These are phyloP conservation scores for Cicer bijugum DNA, from an alignment of 306 rosid genomes.

Conservation along the genomic window DNA sequence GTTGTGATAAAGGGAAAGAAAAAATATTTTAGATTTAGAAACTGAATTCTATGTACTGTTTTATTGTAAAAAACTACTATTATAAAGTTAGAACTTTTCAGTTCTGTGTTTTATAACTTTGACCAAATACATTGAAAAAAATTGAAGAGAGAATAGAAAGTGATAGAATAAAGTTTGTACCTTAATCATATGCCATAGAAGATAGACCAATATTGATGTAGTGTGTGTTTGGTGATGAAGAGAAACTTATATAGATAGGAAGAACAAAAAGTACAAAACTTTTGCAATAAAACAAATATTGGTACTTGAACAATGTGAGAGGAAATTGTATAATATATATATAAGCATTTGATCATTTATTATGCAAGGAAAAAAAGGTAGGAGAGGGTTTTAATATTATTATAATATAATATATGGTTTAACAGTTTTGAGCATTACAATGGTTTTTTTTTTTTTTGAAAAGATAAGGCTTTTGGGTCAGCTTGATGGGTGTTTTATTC, in stretches of 20 bases:
- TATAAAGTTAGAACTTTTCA: constrained; percentile 3
- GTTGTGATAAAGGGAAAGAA: constrained; percentile 49
- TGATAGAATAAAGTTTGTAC: constrained; percentile 51
- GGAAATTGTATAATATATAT: constrained; percentile 42
- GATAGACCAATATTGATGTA: constrained; percentile 38
- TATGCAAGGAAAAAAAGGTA: constrained; percentile 40
- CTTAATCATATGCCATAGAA: constrained; percentile 58
- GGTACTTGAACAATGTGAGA: constrained; percentile 62
- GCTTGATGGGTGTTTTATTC: constrained; percentile 71
- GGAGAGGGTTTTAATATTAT: constrained; percentile 10
- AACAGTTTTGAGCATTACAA: constrained; percentile 56
- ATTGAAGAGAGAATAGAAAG: constrained; percentile 33
- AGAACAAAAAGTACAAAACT: constrained; percentile 49
- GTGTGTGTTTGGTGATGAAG: constrained; percentile 53
- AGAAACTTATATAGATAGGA: constrained; percentile 59
- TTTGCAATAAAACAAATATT: constrained; percentile 53
- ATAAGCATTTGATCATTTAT: constrained; percentile 52
- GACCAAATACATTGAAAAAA: constrained; percentile 39
- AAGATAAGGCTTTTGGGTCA: constrained; percentile 83
- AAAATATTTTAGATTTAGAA: constrained; percentile 61
- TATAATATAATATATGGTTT: constrained; percentile 42
- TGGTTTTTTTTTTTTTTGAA: constrained; percentile 49
- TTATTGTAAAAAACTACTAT: constrained; percentile 33
- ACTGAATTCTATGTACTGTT: constrained; percentile 50
- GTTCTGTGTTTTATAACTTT: constrained; percentile 30